phyloP scores from a whole-genome alignment of 1,139 yeast genomes.

The Kluyveromyces marxianus region DNA sequence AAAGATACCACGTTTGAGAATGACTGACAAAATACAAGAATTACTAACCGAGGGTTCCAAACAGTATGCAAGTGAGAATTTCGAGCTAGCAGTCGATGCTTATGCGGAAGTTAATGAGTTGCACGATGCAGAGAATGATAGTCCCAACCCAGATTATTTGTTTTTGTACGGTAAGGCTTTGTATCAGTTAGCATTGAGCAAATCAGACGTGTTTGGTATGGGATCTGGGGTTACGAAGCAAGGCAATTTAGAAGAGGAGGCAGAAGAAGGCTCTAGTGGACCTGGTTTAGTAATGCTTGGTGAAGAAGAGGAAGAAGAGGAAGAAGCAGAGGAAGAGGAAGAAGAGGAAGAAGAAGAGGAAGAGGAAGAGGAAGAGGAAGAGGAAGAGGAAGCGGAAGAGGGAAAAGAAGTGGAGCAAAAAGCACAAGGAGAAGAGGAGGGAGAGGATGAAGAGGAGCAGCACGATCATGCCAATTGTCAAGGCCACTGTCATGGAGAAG shows the following conservation, averaged over 20 bases:
- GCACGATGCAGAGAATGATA: constrained; percentile 42
- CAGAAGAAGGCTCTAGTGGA: constrained; percentile 14
- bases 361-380: constrained; percentile 25
- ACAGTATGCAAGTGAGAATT: constrained; percentile 54
- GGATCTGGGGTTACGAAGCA: constrained; percentile 13
- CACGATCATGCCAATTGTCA: constrained; percentile 11
- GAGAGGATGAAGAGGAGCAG: constrained; percentile 10
- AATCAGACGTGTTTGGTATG: constrained; percentile 75
- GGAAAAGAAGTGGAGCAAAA: constrained; percentile 26
- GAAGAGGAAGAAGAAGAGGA: constrained; percentile 26
- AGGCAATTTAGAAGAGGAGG: constrained; percentile 14
- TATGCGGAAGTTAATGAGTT: constrained; percentile 71
- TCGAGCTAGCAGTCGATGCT: constrained; percentile 59
- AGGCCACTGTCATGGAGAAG: constrained; percentile 3
- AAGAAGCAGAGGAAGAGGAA: constrained; percentile 24
- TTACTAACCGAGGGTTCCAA: constrained; percentile 54
- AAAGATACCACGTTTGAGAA: not conserved
- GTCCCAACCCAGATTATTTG: constrained; percentile 65
- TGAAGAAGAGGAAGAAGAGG: constrained; percentile 39
- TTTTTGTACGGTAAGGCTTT: constrained; percentile 74
- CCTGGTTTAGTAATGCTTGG: constrained; percentile 47
- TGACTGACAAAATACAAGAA: constrained; percentile 30
- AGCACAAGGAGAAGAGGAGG: constrained; percentile 18
- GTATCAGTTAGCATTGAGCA: constrained; percentile 68
- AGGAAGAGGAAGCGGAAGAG: constrained; percentile 16